Evolutionary conservation across 345 rosid genomes (phyloP).

Genomic region (Angophora floribunda): DNA sequence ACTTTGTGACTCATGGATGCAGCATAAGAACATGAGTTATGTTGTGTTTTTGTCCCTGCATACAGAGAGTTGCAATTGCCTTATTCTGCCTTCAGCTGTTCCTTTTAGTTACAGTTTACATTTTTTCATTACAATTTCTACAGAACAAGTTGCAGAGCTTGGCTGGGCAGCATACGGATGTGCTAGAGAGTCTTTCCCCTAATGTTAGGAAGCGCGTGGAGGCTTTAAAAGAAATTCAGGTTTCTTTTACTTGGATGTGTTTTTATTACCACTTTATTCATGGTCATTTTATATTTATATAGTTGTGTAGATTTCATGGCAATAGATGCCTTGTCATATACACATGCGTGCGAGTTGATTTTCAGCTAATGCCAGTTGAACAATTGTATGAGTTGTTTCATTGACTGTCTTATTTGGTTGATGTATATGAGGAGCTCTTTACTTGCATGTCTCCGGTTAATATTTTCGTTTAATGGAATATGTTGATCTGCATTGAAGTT

Average conservation of each 20-base stretch:
- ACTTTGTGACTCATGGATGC: neutral
- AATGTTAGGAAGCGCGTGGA: constrained; percentile 84
- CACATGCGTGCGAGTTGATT: neutral
- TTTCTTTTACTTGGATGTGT: neutral
- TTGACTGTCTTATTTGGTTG: neutral
- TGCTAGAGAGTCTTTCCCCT: constrained; percentile 56
- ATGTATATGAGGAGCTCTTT: neutral
- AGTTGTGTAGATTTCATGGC: neutral
- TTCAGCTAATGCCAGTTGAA: neutral
- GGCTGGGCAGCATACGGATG: constrained; percentile 71
- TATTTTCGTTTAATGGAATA: neutral
- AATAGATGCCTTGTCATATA: neutral
- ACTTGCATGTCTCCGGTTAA: neutral
- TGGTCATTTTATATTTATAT: neutral
- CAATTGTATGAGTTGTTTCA: neutral
- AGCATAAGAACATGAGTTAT: neutral
- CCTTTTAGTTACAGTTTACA: neutral
- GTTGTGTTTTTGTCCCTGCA: neutral
- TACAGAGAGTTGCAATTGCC: neutral
- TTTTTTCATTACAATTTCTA: neutral
- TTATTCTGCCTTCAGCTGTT: neutral
- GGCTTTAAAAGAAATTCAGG: constrained; percentile 89
- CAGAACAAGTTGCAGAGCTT: constrained; percentile 76
- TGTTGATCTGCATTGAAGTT: neutral
- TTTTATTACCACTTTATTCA: neutral